These are phyloP conservation scores for Globisporangium lucens DNA, from an alignment of 352 stramenopile genomes.

Conservation along the genomic window DNA sequence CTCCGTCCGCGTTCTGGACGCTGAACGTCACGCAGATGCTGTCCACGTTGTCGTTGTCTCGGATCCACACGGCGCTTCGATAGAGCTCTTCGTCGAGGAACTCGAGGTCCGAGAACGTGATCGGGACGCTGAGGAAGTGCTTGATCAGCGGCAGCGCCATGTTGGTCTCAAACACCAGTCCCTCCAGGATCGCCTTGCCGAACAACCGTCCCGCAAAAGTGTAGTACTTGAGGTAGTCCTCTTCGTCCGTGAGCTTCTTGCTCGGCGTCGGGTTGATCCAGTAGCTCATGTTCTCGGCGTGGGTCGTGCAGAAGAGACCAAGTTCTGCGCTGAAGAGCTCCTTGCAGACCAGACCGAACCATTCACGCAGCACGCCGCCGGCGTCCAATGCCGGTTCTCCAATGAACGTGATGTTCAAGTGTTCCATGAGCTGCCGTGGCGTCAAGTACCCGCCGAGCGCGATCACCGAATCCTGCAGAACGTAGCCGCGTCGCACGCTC, in stretches of 20 bases:
- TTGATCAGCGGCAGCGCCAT: conserved; percentile 90
- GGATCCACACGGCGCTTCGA: conserved; percentile 69
- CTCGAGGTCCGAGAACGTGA: conserved; percentile 84
- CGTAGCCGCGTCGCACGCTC: conserved; percentile 42
- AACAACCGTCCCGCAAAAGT: conserved; percentile 94
- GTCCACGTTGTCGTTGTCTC: conserved; percentile 70
- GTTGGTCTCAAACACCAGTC: conserved; percentile 95
- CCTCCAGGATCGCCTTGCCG: conserved; percentile 97
- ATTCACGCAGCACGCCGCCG: conserved; percentile 78
- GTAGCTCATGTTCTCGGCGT: conserved; percentile 77
- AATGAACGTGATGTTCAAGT: conserved; percentile 75
- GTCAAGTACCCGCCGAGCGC: conserved; percentile 36
- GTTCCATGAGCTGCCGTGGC: conserved; percentile 39
- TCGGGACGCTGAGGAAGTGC: conserved; percentile 78
- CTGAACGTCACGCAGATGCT: conserved; percentile 76
- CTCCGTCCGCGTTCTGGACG: conserved; percentile 61
- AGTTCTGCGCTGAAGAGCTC: conserved; percentile 72
- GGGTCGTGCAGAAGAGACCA: conserved; percentile 67
- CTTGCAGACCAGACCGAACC: conserved; percentile 69
- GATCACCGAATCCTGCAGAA: conserved; percentile 68
- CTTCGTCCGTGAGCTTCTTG: conserved; percentile 17
- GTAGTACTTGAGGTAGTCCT: conserved; percentile 92
- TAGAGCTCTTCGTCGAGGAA: conserved; percentile 82
- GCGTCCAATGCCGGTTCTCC: conserved; percentile 72
- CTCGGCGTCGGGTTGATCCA: conserved; percentile 73